phyloP scores from a whole-genome alignment of 352 stramenopile genomes.

The Pythium coloratum region DNA sequence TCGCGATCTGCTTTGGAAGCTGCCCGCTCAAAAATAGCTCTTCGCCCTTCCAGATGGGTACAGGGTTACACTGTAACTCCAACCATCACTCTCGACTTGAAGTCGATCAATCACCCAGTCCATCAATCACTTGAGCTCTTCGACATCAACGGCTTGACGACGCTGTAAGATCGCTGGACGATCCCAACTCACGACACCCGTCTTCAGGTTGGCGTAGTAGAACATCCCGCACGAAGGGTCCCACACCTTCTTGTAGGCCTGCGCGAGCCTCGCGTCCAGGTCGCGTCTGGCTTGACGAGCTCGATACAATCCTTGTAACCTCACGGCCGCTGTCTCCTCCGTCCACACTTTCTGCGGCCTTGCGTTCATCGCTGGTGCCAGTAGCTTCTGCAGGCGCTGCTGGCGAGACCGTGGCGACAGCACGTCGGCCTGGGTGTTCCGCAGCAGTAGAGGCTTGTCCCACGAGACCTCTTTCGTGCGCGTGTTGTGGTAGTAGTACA shows the following conservation, averaged over 20 bases:
- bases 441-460: constrained; percentile 62
- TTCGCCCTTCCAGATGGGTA: background rate
- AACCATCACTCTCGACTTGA: background rate
- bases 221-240: constrained; percentile 47
- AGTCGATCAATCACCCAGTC: background rate
- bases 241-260: constrained; percentile 58
- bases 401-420: constrained; percentile 53
- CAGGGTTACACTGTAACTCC: constrained; percentile 8
- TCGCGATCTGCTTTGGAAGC: background rate
- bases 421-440: constrained; percentile 39
- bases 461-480: constrained; percentile 66
- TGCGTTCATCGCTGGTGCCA: constrained; percentile 10
- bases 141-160: constrained; percentile 27
- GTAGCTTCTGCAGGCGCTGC: constrained; percentile 34
- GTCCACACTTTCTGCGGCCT: constrained; percentile 36
- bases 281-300: constrained; percentile 44
- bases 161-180: constrained; percentile 33
- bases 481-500: constrained; percentile 84
- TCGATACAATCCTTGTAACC: constrained; percentile 63
- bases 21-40: constrained; percentile 4
- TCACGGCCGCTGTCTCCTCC: constrained; percentile 41
- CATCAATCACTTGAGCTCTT: constrained; percentile 14
- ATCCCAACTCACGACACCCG: constrained; percentile 65
- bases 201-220: constrained; percentile 80
- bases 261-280: constrained; percentile 35